Percentiles rank a stretch among this genome's conserved stretches.
phyloP scores from a whole-genome alignment of 192 early-diverging fungal genomes.

The Backusella circina region DNA sequence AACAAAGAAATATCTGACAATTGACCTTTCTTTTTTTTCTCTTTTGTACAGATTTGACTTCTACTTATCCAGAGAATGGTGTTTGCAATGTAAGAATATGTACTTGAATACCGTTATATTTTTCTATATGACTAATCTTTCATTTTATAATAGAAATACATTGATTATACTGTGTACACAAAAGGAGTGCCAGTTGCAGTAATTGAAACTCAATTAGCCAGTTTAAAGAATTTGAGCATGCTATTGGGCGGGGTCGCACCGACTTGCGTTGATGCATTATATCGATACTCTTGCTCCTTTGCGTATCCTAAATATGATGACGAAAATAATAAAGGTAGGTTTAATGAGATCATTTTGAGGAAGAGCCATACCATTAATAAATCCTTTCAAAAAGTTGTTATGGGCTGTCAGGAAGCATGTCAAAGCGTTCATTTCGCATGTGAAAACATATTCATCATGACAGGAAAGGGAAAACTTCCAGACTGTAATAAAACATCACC shows the following conservation, averaged over 20 bases:
- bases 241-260: background rate
- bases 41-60: background rate
- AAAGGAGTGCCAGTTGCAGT: background rate
- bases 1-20: background rate
- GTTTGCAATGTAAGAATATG: background rate
- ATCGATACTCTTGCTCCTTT: constrained; percentile 28
- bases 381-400: background rate
- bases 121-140: background rate
- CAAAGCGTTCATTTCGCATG: background rate
- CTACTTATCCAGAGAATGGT: background rate
- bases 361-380: background rate
- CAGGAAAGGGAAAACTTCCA: constrained; percentile 1
- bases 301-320: constrained; percentile 27
- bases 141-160: background rate
- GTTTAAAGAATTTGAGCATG: background rate
- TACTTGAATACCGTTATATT: background rate
- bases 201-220: constrained; percentile 4
- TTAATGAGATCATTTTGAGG: background rate
- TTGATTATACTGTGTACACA: background rate
- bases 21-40: background rate
- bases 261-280: constrained; percentile 24
- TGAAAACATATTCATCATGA: background rate
- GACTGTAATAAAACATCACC: background rate
- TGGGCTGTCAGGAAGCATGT: background rate
- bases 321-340: background rate